Evolutionary conservation across 768 basidiomycete genomes (phyloP), one percentile per base, ranked within the genome.

Genomic region (Hericium coralloides): DNA sequence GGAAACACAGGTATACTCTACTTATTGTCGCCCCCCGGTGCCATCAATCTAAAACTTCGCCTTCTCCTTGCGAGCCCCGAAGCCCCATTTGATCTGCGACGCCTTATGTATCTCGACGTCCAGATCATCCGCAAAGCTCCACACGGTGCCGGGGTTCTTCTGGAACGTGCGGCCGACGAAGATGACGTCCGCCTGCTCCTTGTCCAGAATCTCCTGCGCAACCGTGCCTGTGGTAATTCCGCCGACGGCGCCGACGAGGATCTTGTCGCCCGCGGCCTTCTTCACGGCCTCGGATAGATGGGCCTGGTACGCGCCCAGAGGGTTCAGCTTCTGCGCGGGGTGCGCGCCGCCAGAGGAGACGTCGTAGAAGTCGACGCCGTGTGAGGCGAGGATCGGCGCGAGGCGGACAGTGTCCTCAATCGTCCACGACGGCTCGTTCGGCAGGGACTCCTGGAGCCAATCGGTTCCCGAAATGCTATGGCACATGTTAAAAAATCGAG

Each of bases 301-400:
- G 0, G 82, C 79, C 69, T 89, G 82, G 59, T 78, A 82, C 2
- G 74, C 75, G 8, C 68, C 70, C 12, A 15, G 26, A 17, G 22
- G 5, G 4, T 49, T 20, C 12, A 58, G 37, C 23, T 45, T 45
- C 57, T 80, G 79, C 41, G 65, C 63, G 1, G 74, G 66, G 56
- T 76, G 71, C 53, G 76, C 80, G 1, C 89, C 91, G 4, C 83
- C 88, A 0, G 77, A 76, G 4, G 83, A 85, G 37, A 88, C 78
- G 60, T 92, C 89, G 49, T 92, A 69, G 39, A 92, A 72, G 67
- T 92, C 91, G 53, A 92, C 78, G 5, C 88, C 88, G 45, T 82
- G 76, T 15, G 79, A 75, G n/a, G 73, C 74, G 17, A 92, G 76
- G 60, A 83, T 76, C 15, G 73, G 70, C 2, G 83, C 79, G 22